These are phyloP conservation scores for Nicotiana knightiana DNA, from an alignment of 257 asterid species.

Conservation along the genomic window DNA sequence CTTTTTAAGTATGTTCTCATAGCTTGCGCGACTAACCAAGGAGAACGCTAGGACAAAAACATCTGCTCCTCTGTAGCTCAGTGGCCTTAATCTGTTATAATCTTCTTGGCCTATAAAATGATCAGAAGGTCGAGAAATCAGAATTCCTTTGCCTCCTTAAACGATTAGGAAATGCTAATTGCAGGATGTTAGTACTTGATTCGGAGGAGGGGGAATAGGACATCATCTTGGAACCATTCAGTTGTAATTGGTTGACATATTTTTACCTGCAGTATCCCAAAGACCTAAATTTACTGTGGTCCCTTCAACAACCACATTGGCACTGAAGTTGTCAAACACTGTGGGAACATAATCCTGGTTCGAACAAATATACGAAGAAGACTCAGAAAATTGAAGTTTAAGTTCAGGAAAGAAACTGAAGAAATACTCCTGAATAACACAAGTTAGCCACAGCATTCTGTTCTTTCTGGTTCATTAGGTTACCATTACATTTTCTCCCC, in stretches of 20 bases:
- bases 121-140: conserved; percentile 17
- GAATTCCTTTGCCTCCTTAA: neutral
- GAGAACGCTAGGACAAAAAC: conserved; percentile 90
- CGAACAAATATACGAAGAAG: conserved; percentile 6
- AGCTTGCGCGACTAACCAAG: conserved; percentile 92
- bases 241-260: neutral
- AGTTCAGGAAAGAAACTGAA: neutral
- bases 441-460: neutral
- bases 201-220: neutral
- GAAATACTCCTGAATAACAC: neutral
- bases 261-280: conserved; percentile 93
- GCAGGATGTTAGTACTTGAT: neutral
- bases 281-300: conserved; percentile 88
- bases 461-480: neutral
- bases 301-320: conserved; percentile 94
- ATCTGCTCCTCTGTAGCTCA: conserved; percentile 96
- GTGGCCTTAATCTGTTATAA: conserved; percentile 87
- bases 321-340: conserved; percentile 94
- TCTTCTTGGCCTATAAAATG: conserved; percentile 78
- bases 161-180: neutral
- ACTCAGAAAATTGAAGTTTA: neutral
- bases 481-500: neutral
- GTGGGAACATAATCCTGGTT: conserved; percentile 83
- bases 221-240: neutral
- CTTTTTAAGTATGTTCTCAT: conserved; percentile 85